These are phyloP conservation scores for Plasmodium coatneyi DNA, from an alignment of 169 alveolate genomes.

Conservation along the genomic window DNA sequence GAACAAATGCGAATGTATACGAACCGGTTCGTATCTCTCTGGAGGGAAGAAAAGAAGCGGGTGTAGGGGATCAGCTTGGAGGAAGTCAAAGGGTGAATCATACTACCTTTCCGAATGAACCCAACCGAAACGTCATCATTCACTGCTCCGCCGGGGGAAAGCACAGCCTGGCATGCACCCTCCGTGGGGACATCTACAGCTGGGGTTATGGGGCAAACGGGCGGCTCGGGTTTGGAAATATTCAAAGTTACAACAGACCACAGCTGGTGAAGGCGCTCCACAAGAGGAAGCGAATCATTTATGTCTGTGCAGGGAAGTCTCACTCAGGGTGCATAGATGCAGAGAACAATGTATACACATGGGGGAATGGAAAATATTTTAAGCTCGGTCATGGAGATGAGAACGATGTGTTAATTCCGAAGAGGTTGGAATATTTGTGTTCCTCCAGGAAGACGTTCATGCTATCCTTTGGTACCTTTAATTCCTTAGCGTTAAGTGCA, in stretches of 20 bases:
- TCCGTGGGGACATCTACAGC: constrained; percentile 78
- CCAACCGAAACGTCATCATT: not conserved
- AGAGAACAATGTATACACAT: constrained; percentile 87
- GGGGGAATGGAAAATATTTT: constrained; percentile 90
- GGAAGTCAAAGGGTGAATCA: not conserved
- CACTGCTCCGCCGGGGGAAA: constrained; percentile 83
- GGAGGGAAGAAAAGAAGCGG: not conserved
- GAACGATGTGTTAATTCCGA: constrained; percentile 27
- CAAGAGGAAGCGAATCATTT: constrained; percentile 68
- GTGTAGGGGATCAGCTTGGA: not conserved
- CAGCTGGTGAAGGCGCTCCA: constrained; percentile 58
- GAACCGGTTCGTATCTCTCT: constrained; percentile 78
- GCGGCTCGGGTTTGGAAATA: constrained; percentile 86
- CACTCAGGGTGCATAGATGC: constrained; percentile 91
- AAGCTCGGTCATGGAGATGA: constrained; percentile 86
- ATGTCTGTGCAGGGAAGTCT: constrained; percentile 89
- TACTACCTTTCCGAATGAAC: not conserved
- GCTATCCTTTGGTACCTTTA: constrained; percentile 48
- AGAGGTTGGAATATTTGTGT: not conserved
- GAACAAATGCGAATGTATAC: constrained; percentile 76
- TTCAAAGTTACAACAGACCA: constrained; percentile 79
- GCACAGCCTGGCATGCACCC: constrained; percentile 80
- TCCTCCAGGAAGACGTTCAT: not conserved
- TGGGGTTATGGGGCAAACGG: constrained; percentile 90
- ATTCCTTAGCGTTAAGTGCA: constrained; percentile 78